A percentile compares a stretch with the other conserved stretches of the same genome.
Evolutionary conservation across 2,329 filamentous ascomycete genomes (phyloP).

Genomic region (Exophiala sp.): DNA sequence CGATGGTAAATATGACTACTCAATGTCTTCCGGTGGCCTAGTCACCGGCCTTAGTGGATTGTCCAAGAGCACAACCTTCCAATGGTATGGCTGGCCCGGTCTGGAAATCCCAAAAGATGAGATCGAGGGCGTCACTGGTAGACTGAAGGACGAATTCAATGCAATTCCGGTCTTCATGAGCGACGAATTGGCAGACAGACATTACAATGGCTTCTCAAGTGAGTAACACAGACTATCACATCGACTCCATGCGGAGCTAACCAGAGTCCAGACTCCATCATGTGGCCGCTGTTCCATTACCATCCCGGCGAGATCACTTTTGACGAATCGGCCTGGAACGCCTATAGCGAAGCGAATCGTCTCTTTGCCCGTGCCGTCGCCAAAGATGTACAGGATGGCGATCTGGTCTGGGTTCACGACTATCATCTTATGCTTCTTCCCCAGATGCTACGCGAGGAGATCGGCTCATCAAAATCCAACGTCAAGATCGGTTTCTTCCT

Average conservation of each 20-base stretch:
- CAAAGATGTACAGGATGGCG: conserved; percentile 84
- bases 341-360: conserved; percentile 88
- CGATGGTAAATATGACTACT: conserved; percentile 87
- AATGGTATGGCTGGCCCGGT: conserved; percentile 98
- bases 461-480: conserved; percentile 76
- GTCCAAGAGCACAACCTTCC: conserved; percentile 90
- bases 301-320: conserved; percentile 98
- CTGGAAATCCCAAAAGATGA: conserved; percentile 86
- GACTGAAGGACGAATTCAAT: conserved; percentile 80
- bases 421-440: conserved; percentile 68
- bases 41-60: conserved; percentile 91
- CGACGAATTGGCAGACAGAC: conserved; percentile 86
- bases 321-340: conserved; percentile 89
- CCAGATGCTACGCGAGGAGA: conserved; percentile 88
- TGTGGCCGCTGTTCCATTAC: conserved; percentile 98
- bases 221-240: conserved; percentile 36
- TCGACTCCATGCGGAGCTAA: not conserved
- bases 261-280: conserved; percentile 70
- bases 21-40: conserved; percentile 93
- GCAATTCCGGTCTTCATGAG: conserved; percentile 91
- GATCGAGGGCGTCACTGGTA: conserved; percentile 67
- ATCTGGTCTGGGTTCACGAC: conserved; percentile 37
- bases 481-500: conserved; percentile 98
- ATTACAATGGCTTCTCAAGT: conserved; percentile 99
- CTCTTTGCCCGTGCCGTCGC: conserved; percentile 86